Evolutionary conservation across 1,139 yeast species (phyloP).

Genomic region (Lipomyces yarrowii): DNA sequence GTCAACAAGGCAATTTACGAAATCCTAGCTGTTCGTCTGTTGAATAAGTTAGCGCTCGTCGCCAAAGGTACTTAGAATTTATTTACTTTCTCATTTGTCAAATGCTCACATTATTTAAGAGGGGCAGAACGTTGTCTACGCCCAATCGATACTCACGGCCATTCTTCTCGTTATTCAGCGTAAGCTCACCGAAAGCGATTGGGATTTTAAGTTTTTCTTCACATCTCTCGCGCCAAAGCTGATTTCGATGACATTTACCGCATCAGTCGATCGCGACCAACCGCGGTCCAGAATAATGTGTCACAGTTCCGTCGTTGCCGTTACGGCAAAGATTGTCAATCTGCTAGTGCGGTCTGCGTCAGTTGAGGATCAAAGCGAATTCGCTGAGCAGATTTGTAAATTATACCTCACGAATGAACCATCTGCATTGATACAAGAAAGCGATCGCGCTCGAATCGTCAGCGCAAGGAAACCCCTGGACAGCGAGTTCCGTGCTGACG

Average conservation of each 20-base stretch:
- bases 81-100: conserved; percentile 18
- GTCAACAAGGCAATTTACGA: conserved; percentile 42
- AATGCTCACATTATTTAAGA: conserved; percentile 5
- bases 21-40: conserved; percentile 42
- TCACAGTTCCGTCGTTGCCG: conserved; percentile 15
- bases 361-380: conserved; percentile 30
- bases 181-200: conserved; percentile 37
- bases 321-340: conserved; percentile 26
- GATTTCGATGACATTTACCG: conserved; percentile 29
- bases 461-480: conserved; percentile 11
- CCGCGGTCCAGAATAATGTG: conserved; percentile 1
- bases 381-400: conserved; percentile 32
- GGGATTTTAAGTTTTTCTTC: conserved; percentile 44
- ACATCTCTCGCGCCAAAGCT: conserved; percentile 36
- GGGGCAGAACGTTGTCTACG: conserved; percentile 14
- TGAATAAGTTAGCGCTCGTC: conserved; percentile 38
- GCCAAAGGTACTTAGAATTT: conserved; percentile 18
- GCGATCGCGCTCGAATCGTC: conserved; percentile 11
- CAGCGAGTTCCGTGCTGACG: background rate
- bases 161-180: conserved; percentile 29
- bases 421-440: conserved; percentile 23
- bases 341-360: conserved; percentile 24
- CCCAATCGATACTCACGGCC: conserved; percentile 26
- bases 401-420: conserved; percentile 33
- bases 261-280: conserved; percentile 17